Evolutionary conservation across 352 stramenopile species (phyloP), one percentile per base, ranked within the genome.

Genomic region (Pythium brachiatum): DNA sequence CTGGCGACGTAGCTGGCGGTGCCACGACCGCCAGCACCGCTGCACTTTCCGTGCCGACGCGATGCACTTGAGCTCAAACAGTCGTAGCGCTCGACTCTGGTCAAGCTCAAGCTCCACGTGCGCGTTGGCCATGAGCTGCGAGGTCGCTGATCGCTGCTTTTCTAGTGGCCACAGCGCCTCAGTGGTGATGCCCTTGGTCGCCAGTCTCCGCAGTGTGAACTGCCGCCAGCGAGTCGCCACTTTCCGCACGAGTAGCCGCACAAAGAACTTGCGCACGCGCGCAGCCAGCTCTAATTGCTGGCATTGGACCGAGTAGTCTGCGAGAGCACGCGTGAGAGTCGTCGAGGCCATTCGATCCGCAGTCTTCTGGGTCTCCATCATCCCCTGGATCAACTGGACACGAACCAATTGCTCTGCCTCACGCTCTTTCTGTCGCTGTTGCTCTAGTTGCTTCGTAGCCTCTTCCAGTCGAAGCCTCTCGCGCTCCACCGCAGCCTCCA

Each of bases 11-110:
- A 61, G 23, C 9, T 51, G 58, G 16, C 44, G 47, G 13, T 46
- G 50, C 53, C 54, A 64, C 36, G 48, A 25, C 29, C 51, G 59
- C 60, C 66, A 73, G 34, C 55, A 53, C 26, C 65, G 65, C 54
- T 72, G 65, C 21, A 73, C 41, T 23, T 50, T 64, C 16, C 60
- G 53, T 2, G 57, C 56, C 21, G 48, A 62, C 16, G 44, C 31
- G 36, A 60, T 46, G 11, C 66, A 66, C 20, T 27, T 25, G 5
- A 72, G 58, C 32, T 72, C 64, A 29, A 38, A 62, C 16, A 72
- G 58, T 0, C 58, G 64, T 13, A 55, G 25, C 11, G 46, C 46
- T 21, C 55, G 54, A 13, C 21, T 57, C 34, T 36, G 38, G 13
- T 44, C 25, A 7, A 54, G 27, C 21, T 53, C 53, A 26, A 56